These are phyloP conservation scores for Geoglossum glabrum DNA, from an alignment of 495 filamentous ascomycete genomes.

Conservation along the genomic window DNA sequence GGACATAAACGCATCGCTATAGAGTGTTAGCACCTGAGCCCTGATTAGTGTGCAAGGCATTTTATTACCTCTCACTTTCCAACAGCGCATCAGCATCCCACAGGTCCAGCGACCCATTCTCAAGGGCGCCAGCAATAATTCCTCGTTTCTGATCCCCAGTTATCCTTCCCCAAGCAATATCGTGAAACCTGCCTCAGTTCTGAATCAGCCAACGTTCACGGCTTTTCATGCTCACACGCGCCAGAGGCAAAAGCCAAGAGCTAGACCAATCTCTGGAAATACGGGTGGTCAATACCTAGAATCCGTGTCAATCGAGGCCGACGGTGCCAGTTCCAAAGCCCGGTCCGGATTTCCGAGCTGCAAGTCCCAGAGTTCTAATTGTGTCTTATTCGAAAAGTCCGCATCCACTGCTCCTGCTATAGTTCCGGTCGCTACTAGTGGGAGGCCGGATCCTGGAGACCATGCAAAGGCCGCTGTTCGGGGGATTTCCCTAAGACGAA, in stretches of 20 bases:
- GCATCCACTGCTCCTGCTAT: constrained; percentile 86
- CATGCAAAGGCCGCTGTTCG: constrained; percentile 94
- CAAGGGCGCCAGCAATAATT: constrained; percentile 83
- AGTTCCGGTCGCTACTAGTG: constrained; percentile 86
- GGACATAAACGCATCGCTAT: constrained; percentile 59
- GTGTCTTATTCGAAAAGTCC: constrained; percentile 93
- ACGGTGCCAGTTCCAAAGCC: constrained; percentile 64
- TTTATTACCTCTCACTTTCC: constrained; percentile 31
- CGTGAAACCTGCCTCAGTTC: constrained; percentile 54
- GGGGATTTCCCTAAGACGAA: constrained; percentile 82
- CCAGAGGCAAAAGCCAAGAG: background rate
- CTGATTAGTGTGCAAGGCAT: background rate
- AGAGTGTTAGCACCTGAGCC: constrained; percentile 6
- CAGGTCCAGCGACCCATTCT: constrained; percentile 87
- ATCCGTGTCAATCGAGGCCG: constrained; percentile 66
- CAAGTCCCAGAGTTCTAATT: constrained; percentile 92
- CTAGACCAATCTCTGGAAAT: background rate
- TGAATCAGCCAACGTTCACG: background rate
- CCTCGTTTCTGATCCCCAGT: constrained; percentile 56
- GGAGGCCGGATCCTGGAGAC: constrained; percentile 56
- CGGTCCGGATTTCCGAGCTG: constrained; percentile 51
- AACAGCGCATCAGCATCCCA: constrained; percentile 88
- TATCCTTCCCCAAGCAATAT: constrained; percentile 79
- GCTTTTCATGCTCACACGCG: background rate
- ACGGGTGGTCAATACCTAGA: constrained; percentile 45